A percentile compares a stretch with the other conserved stretches of the same genome.
Evolutionary conservation across 306 rosid genomes (phyloP).

Genomic region (Quercus agrifolia): DNA sequence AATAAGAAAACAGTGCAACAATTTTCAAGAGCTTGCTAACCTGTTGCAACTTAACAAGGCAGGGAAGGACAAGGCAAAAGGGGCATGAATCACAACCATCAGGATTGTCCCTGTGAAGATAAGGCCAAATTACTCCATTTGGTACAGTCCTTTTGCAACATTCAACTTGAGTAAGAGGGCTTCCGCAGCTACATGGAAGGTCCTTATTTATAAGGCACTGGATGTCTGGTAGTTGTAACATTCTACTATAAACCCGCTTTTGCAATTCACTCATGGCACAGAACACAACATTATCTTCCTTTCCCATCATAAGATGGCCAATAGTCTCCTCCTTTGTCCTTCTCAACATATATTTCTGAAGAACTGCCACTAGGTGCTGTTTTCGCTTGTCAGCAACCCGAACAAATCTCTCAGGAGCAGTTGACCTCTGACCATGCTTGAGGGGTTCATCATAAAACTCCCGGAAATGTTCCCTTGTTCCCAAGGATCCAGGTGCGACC

Average conservation of each 20-base stretch:
- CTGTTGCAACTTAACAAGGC: constrained; percentile 97
- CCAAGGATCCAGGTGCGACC: constrained; percentile 91
- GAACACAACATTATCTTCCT: constrained; percentile 88
- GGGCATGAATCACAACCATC: constrained; percentile 98
- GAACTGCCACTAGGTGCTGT: constrained; percentile 64
- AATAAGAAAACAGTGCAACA: constrained; percentile 10
- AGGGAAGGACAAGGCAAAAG: constrained; percentile 90
- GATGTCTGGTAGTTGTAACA: constrained; percentile 86
- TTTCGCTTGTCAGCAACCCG: constrained; percentile 75
- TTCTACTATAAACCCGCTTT: constrained; percentile 77
- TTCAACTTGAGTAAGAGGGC: constrained; percentile 89
- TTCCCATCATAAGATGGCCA: constrained; percentile 99
- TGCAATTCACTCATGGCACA: constrained; percentile 95
- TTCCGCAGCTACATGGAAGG: constrained; percentile 83
- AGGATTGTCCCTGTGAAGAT: constrained; percentile 78
- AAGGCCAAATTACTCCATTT: constrained; percentile 84
- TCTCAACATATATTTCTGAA: constrained; percentile 81
- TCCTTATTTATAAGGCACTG: constrained; percentile 87
- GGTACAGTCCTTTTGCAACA: constrained; percentile 85
- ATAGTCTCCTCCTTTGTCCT: constrained; percentile 96
- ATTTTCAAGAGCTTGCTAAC: constrained; percentile 37
- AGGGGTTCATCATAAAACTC: constrained; percentile 91
- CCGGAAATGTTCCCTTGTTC: constrained; percentile 91
- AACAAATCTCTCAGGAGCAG: constrained; percentile 85
- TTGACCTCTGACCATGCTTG: constrained; percentile 93